Percentiles rank a stretch among this genome's conserved stretches.
These are phyloP conservation scores for Isatis tinctoria DNA, from an alignment of 345 rosid species.

Conservation along the genomic window DNA sequence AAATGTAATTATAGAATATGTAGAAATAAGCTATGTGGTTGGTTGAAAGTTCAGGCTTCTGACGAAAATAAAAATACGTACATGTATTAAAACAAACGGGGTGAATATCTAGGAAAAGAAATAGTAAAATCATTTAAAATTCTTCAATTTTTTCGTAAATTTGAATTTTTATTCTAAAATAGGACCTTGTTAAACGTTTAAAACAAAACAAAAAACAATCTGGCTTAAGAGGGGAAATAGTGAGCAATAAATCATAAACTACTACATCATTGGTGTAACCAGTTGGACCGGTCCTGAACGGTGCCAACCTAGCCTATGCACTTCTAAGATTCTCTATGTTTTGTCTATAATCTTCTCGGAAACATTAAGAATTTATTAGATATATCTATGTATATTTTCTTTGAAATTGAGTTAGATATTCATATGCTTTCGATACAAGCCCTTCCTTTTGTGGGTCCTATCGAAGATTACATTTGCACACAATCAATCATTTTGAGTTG, in stretches of 20 bases:
- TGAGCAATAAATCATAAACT: background rate
- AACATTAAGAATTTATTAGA: background rate
- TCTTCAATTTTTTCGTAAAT: too few relatives aligned
- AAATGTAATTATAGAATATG: too few relatives aligned
- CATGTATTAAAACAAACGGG: too few relatives aligned
- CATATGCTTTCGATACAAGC: constrained; percentile 21
- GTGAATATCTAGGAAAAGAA: too few relatives aligned
- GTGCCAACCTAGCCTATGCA: constrained; percentile 1
- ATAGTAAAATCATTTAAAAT: too few relatives aligned
- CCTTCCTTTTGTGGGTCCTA: constrained; percentile 27
- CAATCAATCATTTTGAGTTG: constrained; percentile 24
- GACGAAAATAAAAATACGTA: too few relatives aligned
- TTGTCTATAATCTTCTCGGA: background rate
- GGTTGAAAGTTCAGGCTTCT: too few relatives aligned
- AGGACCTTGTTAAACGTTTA: background rate
- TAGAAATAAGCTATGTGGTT: too few relatives aligned
- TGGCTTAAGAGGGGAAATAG: background rate
- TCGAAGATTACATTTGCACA: constrained; percentile 12
- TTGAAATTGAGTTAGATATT: constrained; percentile 16
- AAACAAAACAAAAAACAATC: background rate
- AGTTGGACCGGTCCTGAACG: constrained; percentile 1
- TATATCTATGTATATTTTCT: background rate
- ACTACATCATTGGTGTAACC: background rate
- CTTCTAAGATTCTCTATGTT: constrained; percentile 2
- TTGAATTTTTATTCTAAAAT: too few relatives aligned